Conservation (phyloP, 164 flowering plant species). For the Vitis riparia region DNA sequence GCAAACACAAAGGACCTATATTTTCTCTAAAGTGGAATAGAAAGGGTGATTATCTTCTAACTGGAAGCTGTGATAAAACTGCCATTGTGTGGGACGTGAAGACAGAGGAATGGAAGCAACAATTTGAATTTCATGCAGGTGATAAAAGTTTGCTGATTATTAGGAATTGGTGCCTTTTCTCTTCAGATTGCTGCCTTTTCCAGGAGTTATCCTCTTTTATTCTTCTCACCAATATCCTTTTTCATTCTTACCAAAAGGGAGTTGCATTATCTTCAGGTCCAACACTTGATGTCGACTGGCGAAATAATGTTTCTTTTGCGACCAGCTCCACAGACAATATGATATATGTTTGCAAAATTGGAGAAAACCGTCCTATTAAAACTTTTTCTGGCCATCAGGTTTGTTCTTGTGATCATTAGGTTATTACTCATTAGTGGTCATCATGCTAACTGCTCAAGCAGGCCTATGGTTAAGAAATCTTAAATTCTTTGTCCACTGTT, state of each 20-base stretch:
- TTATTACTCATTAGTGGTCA: background rate
- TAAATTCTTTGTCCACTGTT: background rate
- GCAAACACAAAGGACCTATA: slow-evolving; percentile 90
- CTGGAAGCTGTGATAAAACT: slow-evolving; percentile 96
- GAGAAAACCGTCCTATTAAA: slow-evolving; percentile 75
- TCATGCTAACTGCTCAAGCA: background rate
- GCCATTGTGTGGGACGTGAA: slow-evolving; percentile 98
- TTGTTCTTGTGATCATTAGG: slow-evolving; percentile 15
- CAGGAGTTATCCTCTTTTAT: background rate
- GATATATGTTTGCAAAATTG: slow-evolving; percentile 97
- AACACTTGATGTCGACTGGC: slow-evolving; percentile 98
- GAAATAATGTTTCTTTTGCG: slow-evolving; percentile 86
- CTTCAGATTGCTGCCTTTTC: background rate
- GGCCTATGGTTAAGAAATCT: background rate
- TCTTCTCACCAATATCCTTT: background rate
- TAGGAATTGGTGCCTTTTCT: background rate
- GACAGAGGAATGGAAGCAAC: slow-evolving; percentile 88
- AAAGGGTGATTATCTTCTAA: slow-evolving; percentile 95
- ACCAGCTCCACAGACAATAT: slow-evolving; percentile 91
- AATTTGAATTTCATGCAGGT: slow-evolving; percentile 94
- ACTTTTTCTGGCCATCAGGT: slow-evolving; percentile 92
- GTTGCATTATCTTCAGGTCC: slow-evolving; percentile 52
- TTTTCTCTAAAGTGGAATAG: slow-evolving; percentile 98
- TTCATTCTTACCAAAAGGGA: no score
- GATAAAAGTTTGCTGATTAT: background rate